A percentile compares a stretch with the other conserved stretches of the same genome.
phyloP scores from a whole-genome alignment of 345 rosid genomes.

The Toxicodendron radicans region DNA sequence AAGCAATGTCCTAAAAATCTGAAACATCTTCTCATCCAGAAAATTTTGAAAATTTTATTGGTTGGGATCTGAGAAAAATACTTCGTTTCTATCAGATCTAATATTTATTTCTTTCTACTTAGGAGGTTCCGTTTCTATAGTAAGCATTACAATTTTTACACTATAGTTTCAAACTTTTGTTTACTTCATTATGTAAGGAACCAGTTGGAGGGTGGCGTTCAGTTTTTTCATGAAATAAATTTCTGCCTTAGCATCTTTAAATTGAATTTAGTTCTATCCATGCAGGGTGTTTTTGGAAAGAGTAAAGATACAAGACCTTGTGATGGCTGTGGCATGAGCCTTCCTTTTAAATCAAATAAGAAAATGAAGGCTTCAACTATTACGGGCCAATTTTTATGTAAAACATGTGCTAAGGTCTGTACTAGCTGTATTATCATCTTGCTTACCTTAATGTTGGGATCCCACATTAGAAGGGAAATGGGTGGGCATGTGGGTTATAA shows the following conservation, averaged over 20 bases:
- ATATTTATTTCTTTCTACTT: background rate
- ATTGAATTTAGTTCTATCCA: slow-evolving; percentile 21
- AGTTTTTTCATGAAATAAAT: background rate
- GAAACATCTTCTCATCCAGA: background rate
- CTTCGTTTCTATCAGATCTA: background rate
- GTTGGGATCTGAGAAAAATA: background rate
- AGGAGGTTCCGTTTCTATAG: background rate
- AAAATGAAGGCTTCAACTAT: slow-evolving; percentile 49
- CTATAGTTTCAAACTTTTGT: background rate
- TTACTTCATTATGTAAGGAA: background rate
- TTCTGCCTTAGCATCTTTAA: slow-evolving; percentile 2
- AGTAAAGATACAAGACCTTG: slow-evolving; percentile 49
- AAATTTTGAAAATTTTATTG: background rate
- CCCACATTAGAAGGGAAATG: no score
- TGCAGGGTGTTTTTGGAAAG: slow-evolving; percentile 52
- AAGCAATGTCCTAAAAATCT: background rate
- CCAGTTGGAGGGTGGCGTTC: background rate
- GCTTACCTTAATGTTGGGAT: background rate
- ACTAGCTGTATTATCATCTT: slow-evolving; percentile 13
- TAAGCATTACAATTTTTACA: background rate
- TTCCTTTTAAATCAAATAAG: slow-evolving; percentile 53
- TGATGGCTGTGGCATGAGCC: slow-evolving; percentile 68
- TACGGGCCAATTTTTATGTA: slow-evolving; percentile 66
- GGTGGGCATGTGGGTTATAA: no score
- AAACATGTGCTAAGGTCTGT: slow-evolving; percentile 78